A percentile compares a stretch with the other conserved stretches of the same genome.
These are phyloP conservation scores for Jackrogersella multiformis DNA, from an alignment of 495 filamentous ascomycete genomes.

Conservation along the genomic window DNA sequence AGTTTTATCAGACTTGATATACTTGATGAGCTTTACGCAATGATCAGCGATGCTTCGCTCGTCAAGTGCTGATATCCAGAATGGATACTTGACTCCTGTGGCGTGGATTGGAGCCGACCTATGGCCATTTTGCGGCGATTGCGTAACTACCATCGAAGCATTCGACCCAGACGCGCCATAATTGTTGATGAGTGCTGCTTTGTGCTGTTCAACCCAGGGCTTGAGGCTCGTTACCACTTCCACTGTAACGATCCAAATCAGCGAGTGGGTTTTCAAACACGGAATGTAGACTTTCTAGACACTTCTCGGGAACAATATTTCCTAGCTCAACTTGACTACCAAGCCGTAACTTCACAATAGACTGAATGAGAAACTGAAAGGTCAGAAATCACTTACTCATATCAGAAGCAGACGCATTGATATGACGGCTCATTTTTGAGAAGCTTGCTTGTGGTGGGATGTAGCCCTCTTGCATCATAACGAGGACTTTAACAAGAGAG, in stretches of 20 bases:
- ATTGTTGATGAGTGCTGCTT: conserved; percentile 53
- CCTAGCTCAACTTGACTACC: too few relatives aligned
- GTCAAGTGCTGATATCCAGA: conserved; percentile 9
- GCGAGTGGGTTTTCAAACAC: too few relatives aligned
- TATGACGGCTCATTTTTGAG: conserved; percentile 46
- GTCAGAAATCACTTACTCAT: too few relatives aligned
- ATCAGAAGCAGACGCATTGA: conserved; percentile 39
- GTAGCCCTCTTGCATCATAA: conserved; percentile 56
- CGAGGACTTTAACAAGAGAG: conserved; percentile 54
- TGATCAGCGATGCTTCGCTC: neutral
- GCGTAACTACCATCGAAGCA: conserved; percentile 27
- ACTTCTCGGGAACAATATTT: too few relatives aligned
- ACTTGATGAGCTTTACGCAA: neutral
- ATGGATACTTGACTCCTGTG: too few relatives aligned
- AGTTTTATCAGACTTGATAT: too few relatives aligned
- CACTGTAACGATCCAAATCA: too few relatives aligned
- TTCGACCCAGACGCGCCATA: conserved; percentile 41
- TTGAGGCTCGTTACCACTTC: conserved; percentile 43
- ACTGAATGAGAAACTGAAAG: too few relatives aligned
- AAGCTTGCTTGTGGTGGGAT: conserved; percentile 58
- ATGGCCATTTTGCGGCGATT: conserved; percentile 42
- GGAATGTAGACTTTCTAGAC: too few relatives aligned
- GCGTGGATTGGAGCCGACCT: too few relatives aligned
- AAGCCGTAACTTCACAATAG: too few relatives aligned
- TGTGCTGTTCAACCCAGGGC: conserved; percentile 48